phyloP scores from a whole-genome alignment of 805 yeast genomes.

The Cyberlindnera amylophila region DNA sequence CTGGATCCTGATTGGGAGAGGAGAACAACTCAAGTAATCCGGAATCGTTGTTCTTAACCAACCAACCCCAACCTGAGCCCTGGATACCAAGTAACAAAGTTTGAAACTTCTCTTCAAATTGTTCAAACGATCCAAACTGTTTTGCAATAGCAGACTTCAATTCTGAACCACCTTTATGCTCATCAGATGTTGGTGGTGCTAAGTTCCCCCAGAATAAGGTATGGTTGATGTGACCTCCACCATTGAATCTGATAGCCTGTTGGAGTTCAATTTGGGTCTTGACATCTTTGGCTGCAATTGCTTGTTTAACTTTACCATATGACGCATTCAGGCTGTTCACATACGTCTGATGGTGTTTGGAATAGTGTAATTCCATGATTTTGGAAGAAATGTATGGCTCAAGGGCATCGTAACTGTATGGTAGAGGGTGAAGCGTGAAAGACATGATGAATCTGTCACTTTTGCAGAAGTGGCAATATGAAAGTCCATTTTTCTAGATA shows the following conservation, averaged over 20 bases:
- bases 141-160: constrained; percentile 35
- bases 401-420: constrained; percentile 43
- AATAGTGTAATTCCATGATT: constrained; percentile 45
- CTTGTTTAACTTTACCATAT: constrained; percentile 36
- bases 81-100: constrained; percentile 45
- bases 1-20: constrained; percentile 47
- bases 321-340: constrained; percentile 45
- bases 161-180: constrained; percentile 37
- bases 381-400: constrained; percentile 45
- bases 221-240: constrained; percentile 50
- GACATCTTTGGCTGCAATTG: constrained; percentile 37
- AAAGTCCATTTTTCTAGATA: no score
- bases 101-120: constrained; percentile 39
- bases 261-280: constrained; percentile 40
- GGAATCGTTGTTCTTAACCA: constrained; percentile 40
- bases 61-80: constrained; percentile 53
- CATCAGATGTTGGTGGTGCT: constrained; percentile 32
- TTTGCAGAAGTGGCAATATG: no score
- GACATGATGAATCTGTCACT: no score
- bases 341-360: constrained; percentile 49
- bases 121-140: constrained; percentile 44
- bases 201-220: constrained; percentile 47
- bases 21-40: constrained; percentile 42
- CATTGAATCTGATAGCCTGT: constrained; percentile 45
- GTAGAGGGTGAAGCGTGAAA: constrained; percentile 29